These are phyloP conservation scores for Leptographium galeiforme DNA, from an alignment of 2,329 filamentous ascomycete species.

Conservation along the genomic window DNA sequence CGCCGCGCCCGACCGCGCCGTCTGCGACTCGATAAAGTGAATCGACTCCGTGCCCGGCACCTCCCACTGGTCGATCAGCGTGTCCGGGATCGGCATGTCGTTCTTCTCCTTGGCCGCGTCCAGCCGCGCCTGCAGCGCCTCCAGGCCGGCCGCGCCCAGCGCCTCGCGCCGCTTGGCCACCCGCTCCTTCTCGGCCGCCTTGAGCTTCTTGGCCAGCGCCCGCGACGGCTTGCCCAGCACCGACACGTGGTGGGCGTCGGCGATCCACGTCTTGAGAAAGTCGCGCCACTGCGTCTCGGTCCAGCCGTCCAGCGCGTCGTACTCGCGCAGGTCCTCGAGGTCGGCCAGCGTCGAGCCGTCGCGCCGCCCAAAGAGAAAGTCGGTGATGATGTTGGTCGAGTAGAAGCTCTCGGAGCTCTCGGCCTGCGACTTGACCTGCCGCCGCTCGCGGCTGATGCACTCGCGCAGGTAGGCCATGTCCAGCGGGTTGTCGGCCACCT, in stretches of 20 bases:
- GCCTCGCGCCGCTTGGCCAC: slow-evolving; percentile 65
- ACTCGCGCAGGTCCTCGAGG: slow-evolving; percentile 41
- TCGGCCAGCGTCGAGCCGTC: slow-evolving; percentile 64
- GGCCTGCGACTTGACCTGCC: slow-evolving; percentile 70
- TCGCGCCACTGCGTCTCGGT: slow-evolving; percentile 69
- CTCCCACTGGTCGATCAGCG: slow-evolving; percentile 66
- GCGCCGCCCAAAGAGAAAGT: slow-evolving; percentile 79
- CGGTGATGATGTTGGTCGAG: slow-evolving; percentile 73
- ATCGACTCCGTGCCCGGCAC: slow-evolving; percentile 84
- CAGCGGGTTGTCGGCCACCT: slow-evolving; percentile 65
- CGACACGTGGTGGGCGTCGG: slow-evolving; percentile 74
- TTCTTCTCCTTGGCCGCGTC: slow-evolving; percentile 80
- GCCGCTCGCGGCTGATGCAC: slow-evolving; percentile 68
- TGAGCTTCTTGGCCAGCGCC: slow-evolving; percentile 66
- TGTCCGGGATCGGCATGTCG: slow-evolving; percentile 69
- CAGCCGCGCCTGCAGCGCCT: slow-evolving; percentile 59
- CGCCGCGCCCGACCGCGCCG: slow-evolving; percentile 70
- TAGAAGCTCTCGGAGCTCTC: slow-evolving; percentile 75
- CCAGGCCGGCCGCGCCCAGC: slow-evolving; percentile 70
- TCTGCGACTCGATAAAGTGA: slow-evolving; percentile 81
- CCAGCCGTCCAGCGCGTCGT: slow-evolving; percentile 65
- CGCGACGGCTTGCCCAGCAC: slow-evolving; percentile 78
- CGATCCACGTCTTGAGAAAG: slow-evolving; percentile 73
- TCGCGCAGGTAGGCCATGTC: slow-evolving; percentile 86
- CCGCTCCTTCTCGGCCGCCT: slow-evolving; percentile 65